Percentiles rank a stretch among this genome's conserved stretches.
Evolutionary conservation across 2,329 filamentous ascomycete species (phyloP).

Genomic region (Colletotrichum acutatum): DNA sequence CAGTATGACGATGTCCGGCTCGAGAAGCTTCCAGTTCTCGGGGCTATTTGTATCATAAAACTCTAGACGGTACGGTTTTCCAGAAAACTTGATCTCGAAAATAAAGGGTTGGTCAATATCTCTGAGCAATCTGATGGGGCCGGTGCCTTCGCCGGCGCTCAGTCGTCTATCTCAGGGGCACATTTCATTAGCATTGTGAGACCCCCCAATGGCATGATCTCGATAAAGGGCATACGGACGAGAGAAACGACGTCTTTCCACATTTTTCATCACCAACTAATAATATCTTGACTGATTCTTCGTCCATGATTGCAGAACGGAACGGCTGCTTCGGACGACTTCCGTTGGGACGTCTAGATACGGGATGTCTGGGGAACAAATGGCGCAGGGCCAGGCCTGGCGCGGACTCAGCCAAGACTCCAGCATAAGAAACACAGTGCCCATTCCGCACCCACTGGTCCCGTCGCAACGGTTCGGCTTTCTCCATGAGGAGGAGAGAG

Average conservation of each 20-base stretch:
- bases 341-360: slow-evolving; percentile 21
- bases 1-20: slow-evolving; percentile 67
- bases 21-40: slow-evolving; percentile 67
- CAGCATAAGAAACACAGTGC: not conserved
- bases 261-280: slow-evolving; percentile 69
- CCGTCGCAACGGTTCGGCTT: slow-evolving; percentile 12
- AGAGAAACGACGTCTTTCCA: slow-evolving; percentile 71
- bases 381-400: slow-evolving; percentile 27
- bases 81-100: slow-evolving; percentile 61
- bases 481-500: slow-evolving; percentile 22
- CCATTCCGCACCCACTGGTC: not conserved
- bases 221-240: slow-evolving; percentile 56
- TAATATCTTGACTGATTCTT: slow-evolving; percentile 62
- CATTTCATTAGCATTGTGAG: slow-evolving; percentile 7
- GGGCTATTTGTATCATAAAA: slow-evolving; percentile 70
- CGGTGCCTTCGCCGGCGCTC: slow-evolving; percentile 56
- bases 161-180: slow-evolving; percentile 56
- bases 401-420: not conserved
- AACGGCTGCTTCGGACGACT: not conserved
- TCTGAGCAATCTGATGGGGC: slow-evolving; percentile 60
- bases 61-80: slow-evolving; percentile 61
- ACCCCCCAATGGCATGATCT: not conserved
- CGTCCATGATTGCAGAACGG: slow-evolving; percentile 52
- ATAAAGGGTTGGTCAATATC: slow-evolving; percentile 71
- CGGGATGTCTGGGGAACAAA: slow-evolving; percentile 29